Evolutionary conservation across 2,329 filamentous ascomycete species (phyloP).

Genomic region (Rhynchosporium agropyri): DNA sequence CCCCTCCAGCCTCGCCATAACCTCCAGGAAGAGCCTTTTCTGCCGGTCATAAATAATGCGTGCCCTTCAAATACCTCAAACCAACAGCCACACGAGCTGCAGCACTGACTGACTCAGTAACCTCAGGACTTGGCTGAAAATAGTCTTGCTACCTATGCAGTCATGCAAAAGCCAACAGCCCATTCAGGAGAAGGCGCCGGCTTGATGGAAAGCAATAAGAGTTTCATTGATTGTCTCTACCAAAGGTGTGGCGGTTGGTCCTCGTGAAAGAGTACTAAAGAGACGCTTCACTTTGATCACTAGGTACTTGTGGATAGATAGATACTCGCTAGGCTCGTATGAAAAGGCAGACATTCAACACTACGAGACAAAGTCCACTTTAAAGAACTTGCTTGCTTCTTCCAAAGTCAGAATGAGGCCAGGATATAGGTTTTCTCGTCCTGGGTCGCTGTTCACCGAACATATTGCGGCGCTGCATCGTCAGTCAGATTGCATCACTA

Average conservation of each 20-base stretch:
- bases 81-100: not conserved
- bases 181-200: constrained; percentile 20
- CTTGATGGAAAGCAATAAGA: constrained; percentile 20
- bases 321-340: too few species aligned
- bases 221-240: constrained; percentile 22
- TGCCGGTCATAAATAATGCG: not conserved
- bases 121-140: not conserved
- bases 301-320: not conserved
- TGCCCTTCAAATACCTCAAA: not conserved
- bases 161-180: constrained; percentile 5
- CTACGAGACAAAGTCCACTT: constrained; percentile 18
- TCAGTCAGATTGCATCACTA: not conserved
- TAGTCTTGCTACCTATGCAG: constrained; percentile 12
- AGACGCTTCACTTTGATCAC: too few species aligned
- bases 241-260: constrained; percentile 5
- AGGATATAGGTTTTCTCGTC: not conserved
- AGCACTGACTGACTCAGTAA: not conserved
- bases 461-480: not conserved
- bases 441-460: too few species aligned
- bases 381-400: constrained; percentile 13
- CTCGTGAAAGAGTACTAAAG: too few species aligned
- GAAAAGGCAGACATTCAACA: not conserved
- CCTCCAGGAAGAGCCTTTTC: not conserved
- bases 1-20: not conserved
- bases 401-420: constrained; percentile 31